Evolutionary conservation across 176 grass and related monocot species (phyloP).

Genomic region (Eragrostis curvula): DNA sequence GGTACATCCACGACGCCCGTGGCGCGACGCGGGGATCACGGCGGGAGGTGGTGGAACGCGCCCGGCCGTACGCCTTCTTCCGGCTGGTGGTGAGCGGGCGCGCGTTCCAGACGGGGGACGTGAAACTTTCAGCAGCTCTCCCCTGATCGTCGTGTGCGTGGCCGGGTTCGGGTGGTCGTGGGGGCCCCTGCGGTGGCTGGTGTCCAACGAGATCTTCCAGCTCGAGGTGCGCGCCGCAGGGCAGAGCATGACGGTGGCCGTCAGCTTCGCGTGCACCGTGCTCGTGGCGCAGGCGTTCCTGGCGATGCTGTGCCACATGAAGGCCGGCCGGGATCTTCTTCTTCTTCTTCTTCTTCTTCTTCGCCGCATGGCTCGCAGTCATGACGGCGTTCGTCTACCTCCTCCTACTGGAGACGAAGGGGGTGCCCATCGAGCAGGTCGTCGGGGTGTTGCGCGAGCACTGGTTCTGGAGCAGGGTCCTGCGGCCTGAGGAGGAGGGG

Average conservation of each 20-base stretch:
- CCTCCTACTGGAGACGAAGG: slow-evolving; percentile 63
- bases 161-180: slow-evolving; percentile 72
- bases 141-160: slow-evolving; percentile 64
- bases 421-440: slow-evolving; percentile 63
- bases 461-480: slow-evolving; percentile 61
- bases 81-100: no score
- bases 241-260: slow-evolving; percentile 56
- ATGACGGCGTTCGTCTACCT: slow-evolving; percentile 65
- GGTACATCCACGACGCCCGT: no score
- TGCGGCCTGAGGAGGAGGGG: slow-evolving; percentile 3
- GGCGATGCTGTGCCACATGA: no score
- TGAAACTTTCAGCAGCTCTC: no score
- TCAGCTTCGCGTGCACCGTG: slow-evolving; percentile 54
- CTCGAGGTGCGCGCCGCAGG: slow-evolving; percentile 65
- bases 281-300: slow-evolving; percentile 59
- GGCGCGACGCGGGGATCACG: no score
- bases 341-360: slow-evolving; percentile 82
- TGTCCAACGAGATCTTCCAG: slow-evolving; percentile 73
- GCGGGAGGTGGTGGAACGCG: no score
- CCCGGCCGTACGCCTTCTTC: no score
- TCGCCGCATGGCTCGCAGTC: slow-evolving; percentile 57
- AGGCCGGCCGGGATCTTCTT: slow-evolving; percentile 43
- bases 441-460: slow-evolving; percentile 52
- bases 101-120: no score
- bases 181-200: slow-evolving; percentile 66